Evolutionary conservation across 768 basidiomycete species (phyloP), one percentile per base, ranked within the genome.

Genomic region (Tricholoma bakamatsutake): DNA sequence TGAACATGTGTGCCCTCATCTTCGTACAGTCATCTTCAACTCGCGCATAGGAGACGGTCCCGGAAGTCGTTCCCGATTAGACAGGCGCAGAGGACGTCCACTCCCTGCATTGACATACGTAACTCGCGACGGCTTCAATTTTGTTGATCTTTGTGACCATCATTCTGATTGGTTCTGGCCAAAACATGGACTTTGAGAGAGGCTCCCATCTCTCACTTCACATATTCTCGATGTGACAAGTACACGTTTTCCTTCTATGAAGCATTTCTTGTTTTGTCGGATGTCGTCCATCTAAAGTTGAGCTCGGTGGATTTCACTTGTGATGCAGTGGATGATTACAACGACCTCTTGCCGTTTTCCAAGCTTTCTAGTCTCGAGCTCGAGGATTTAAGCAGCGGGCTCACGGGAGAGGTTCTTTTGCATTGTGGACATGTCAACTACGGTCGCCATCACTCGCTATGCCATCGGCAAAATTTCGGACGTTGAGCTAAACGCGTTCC

Each of bases 151-250:
- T 5, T 37, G 35, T 37, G 13, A 15, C 11, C 35, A 37, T 15
- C 35, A 37, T 15, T 5, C 12, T 15, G 35, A 37, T 13, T 35
- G 34, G 34, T 37, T 37, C 12, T 35, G 10, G 2, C 35, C 11
- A 13, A 13, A 35, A 13, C 4, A 24, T 37, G 13, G 35, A 37
- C 35, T 37, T 37, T 1, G 15, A 37, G 15, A 37, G 35, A 37
- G 2, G 4, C 57, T 59, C 69, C 31, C 62, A 54, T 1, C 54
- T 37, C 35, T 37, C 35, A 37, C 12, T 37, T 37, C 35, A 37
- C 35, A 5, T 15, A 13, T 5, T 37, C 35, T 37, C 12, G 9
- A 10, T 17, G 17, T 18, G 8, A 21, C 11, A 17, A 2, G 18
- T 17, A 42, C 40, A 18, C 10, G 9, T 42, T 3, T 21, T 42